Evolutionary conservation across 306 rosid species (phyloP).

Genomic region (Acacia acuminata): DNA sequence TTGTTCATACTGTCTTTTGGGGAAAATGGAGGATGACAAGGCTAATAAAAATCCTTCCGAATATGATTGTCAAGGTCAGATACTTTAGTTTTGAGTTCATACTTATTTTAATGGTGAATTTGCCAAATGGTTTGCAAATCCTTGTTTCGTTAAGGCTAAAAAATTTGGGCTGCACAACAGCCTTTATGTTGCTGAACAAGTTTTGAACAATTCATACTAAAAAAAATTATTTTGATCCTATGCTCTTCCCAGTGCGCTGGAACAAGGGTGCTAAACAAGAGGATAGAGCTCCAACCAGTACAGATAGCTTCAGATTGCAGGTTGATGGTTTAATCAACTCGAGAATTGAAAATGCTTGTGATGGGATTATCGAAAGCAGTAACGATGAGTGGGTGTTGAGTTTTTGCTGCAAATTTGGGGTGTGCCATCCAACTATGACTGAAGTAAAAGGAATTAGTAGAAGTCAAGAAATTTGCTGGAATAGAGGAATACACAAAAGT

Average conservation of each 20-base stretch:
- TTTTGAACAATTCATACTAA: neutral
- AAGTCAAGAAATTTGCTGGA: neutral
- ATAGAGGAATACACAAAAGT: neutral
- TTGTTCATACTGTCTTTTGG: neutral
- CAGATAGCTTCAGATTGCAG: neutral
- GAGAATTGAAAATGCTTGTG: neutral
- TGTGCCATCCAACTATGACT: neutral
- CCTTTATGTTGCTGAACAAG: neutral
- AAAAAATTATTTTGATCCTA: neutral
- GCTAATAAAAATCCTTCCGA: neutral
- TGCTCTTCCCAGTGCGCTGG: neutral
- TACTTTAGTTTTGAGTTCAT: neutral
- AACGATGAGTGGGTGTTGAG: neutral
- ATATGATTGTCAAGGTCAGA: neutral
- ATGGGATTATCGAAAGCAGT: neutral
- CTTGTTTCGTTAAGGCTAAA: neutral
- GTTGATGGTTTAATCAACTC: neutral
- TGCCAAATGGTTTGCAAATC: neutral
- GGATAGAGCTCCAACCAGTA: neutral
- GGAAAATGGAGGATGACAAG: neutral
- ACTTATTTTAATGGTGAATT: neutral
- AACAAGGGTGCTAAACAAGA: neutral
- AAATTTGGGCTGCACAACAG: neutral
- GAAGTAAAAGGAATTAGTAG: neutral
- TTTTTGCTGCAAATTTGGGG: conserved; percentile 39